A percentile compares a stretch with the other conserved stretches of the same genome.
Conservation (phyloP, 768 basidiomycete species). For the Dictyophora rubrovolvata region DNA sequence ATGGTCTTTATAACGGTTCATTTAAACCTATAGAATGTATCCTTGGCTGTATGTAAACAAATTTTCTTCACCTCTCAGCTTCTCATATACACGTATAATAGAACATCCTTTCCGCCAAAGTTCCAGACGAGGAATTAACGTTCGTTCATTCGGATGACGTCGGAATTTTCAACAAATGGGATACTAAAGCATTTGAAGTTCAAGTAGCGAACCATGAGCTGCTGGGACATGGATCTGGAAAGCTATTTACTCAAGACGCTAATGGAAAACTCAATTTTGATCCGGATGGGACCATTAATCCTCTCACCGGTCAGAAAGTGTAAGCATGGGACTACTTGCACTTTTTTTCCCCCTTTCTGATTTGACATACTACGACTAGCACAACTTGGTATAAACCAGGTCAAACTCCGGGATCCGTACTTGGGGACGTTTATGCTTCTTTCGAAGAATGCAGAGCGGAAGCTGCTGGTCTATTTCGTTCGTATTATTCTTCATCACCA, state of each 20-base stretch:
- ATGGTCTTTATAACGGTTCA: neutral
- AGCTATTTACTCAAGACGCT: slow-evolving; percentile 65
- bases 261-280: slow-evolving; percentile 81
- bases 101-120: slow-evolving; percentile 84
- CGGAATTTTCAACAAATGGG: slow-evolving; percentile 67
- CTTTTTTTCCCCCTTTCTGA: neutral
- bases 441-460: slow-evolving; percentile 94
- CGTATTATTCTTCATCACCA: slow-evolving; percentile 18
- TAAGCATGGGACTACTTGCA: slow-evolving; percentile 24
- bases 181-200: slow-evolving; percentile 68
- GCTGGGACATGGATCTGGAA: slow-evolving; percentile 78
- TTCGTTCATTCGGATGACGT: slow-evolving; percentile 77
- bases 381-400: slow-evolving; percentile 84
- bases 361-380: slow-evolving; percentile 25
- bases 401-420: slow-evolving; percentile 70
- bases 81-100: slow-evolving; percentile 18
- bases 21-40: slow-evolving; percentile 45
- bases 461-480: slow-evolving; percentile 72
- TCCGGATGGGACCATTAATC: slow-evolving; percentile 68
- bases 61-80: neutral
- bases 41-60: slow-evolving; percentile 49
- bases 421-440: slow-evolving; percentile 83
- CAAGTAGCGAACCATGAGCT: slow-evolving; percentile 90
- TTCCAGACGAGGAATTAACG: slow-evolving; percentile 68
- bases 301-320: slow-evolving; percentile 70